phyloP scores from a whole-genome alignment of 495 filamentous ascomycete species.

The Hyaloscypha variabilis region DNA sequence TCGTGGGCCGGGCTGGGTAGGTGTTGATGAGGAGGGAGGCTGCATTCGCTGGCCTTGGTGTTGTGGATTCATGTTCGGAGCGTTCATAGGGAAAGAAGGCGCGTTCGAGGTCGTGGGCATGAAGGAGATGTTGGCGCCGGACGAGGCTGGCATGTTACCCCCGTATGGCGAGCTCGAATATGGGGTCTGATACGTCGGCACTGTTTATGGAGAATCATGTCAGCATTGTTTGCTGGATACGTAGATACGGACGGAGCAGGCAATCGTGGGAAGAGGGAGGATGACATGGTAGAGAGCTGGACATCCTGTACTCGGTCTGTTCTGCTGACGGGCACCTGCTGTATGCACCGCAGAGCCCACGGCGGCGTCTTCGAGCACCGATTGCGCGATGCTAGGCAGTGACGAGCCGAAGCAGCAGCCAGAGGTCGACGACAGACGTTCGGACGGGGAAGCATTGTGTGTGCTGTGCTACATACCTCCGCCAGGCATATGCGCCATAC shows the following conservation, averaged over 20 bases:
- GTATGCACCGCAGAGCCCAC: constrained; percentile 6
- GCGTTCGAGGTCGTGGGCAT: constrained; percentile 48
- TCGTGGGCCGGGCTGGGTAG: constrained; percentile 26
- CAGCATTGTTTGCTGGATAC: constrained; percentile 23
- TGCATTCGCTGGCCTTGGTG: constrained; percentile 48
- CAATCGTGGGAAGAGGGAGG: constrained; percentile 13
- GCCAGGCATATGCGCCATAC: constrained; percentile 34
- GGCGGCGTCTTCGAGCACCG: not conserved
- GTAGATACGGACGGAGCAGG: not conserved
- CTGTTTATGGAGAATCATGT: constrained; percentile 35
- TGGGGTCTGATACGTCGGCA: constrained; percentile 52
- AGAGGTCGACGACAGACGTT: constrained; percentile 6
- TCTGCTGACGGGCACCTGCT: constrained; percentile 12
- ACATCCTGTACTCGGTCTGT: constrained; percentile 16
- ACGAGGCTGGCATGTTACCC: constrained; percentile 33
- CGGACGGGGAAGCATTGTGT: not conserved
- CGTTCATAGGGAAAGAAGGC: constrained; percentile 41
- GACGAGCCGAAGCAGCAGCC: constrained; percentile 7
- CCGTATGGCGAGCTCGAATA: constrained; percentile 55
- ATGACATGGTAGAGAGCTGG: constrained; percentile 17
- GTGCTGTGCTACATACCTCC: constrained; percentile 31
- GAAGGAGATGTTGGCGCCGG: constrained; percentile 48
- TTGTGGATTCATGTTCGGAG: constrained; percentile 42
- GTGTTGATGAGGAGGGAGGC: constrained; percentile 31
- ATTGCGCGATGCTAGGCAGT: not conserved